phyloP scores from a whole-genome alignment of 352 stramenopile species.

The Phytophthora brassicae region DNA sequence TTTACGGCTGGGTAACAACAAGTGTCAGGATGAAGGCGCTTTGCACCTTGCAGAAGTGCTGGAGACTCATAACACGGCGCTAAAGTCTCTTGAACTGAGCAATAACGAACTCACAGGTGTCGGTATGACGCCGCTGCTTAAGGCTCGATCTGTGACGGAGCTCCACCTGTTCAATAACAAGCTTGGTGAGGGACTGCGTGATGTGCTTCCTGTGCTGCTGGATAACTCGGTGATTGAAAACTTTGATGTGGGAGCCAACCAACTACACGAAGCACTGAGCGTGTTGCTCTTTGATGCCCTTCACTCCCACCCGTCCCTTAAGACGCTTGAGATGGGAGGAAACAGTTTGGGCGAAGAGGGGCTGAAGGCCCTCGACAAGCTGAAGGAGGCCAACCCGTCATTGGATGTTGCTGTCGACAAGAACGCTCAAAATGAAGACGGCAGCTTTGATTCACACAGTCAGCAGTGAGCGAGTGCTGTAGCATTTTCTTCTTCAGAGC shows the following conservation, averaged over 20 bases:
- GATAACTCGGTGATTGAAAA: conserved; percentile 60
- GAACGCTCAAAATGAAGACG: conserved; percentile 72
- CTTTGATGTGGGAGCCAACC: conserved; percentile 72
- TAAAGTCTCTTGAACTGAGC: conserved; percentile 66
- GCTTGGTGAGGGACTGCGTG: conserved; percentile 46
- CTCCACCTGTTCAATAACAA: conserved; percentile 84
- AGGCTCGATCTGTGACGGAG: conserved; percentile 44
- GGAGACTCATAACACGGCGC: conserved; percentile 33
- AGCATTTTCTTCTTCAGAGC: conserved; percentile 2
- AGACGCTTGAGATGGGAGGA: conserved; percentile 83
- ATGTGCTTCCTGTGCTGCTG: conserved; percentile 51
- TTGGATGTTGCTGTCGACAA: conserved; percentile 84
- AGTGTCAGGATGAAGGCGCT: conserved; percentile 54
- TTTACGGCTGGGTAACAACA: conserved; percentile 65
- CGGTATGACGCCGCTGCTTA: conserved; percentile 51
- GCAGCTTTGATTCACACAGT: conserved; percentile 43
- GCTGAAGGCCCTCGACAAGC: conserved; percentile 58
- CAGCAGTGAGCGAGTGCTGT: conserved; percentile 24
- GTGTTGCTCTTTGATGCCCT: conserved; percentile 64
- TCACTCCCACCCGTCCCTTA: conserved; percentile 64
- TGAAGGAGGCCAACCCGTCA: conserved; percentile 53
- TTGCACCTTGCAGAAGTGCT: conserved; percentile 38
- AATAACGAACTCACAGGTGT: conserved; percentile 62
- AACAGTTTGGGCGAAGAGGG: conserved; percentile 76
- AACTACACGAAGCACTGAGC: conserved; percentile 61